These are phyloP conservation scores for Aspergillus phoenicis DNA, from an alignment of 2,329 filamentous ascomycete species.

Conservation along the genomic window DNA sequence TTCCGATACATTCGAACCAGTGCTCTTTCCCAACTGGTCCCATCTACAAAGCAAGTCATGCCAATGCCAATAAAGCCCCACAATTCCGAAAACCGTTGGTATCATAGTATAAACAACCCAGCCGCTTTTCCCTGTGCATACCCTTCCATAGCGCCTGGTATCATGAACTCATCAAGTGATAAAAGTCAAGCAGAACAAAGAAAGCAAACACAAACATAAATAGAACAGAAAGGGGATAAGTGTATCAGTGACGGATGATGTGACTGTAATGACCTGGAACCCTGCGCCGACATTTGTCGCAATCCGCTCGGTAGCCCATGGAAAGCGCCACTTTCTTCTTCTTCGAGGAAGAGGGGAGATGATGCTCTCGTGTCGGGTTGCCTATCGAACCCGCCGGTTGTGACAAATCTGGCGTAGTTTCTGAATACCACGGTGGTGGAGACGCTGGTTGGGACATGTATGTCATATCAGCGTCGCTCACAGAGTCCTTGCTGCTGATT, in stretches of 20 bases:
- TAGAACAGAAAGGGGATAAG: neutral
- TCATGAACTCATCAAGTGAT: conserved; percentile 1
- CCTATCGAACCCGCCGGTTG: conserved; percentile 5
- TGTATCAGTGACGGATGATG: conserved; percentile 56
- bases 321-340: conserved; percentile 62
- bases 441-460: conserved; percentile 14
- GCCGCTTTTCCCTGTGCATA: neutral
- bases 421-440: neutral
- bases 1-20: neutral
- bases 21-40: neutral
- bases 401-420: conserved; percentile 3
- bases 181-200: neutral
- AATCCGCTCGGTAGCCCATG: conserved; percentile 77
- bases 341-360: conserved; percentile 8
- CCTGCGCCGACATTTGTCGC: conserved; percentile 73
- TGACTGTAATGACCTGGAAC: conserved; percentile 81
- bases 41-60: neutral
- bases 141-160: neutral
- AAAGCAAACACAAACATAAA: neutral
- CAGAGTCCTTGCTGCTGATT: conserved; percentile 9
- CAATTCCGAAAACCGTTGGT: neutral
- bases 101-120: conserved; percentile 1
- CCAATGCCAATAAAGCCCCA: neutral
- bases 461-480: conserved; percentile 24
- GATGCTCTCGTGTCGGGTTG: neutral